phyloP scores from a whole-genome alignment of 495 filamentous ascomycete species.

The Talaromyces borbonicus region DNA sequence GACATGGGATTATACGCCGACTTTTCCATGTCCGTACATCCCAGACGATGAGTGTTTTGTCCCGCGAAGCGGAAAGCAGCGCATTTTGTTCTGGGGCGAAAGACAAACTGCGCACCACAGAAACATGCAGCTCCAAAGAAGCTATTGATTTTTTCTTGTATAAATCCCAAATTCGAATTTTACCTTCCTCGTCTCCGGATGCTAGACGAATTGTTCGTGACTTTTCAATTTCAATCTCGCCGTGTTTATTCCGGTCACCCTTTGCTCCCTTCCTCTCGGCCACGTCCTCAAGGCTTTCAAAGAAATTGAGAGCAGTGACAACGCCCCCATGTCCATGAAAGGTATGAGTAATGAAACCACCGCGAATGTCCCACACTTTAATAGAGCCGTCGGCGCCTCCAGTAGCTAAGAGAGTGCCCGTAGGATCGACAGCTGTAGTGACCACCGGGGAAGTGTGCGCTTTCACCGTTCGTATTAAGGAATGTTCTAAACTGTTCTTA shows the following conservation, averaged over 20 bases:
- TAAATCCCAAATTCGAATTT: conserved; percentile 83
- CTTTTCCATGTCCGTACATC: conserved; percentile 75
- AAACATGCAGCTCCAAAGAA: conserved; percentile 82
- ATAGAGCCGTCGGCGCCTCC: conserved; percentile 85
- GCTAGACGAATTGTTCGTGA: conserved; percentile 62
- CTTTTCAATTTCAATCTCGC: conserved; percentile 13
- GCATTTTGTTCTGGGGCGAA: conserved; percentile 64
- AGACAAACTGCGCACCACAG: conserved; percentile 75
- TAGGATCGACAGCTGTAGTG: conserved; percentile 70
- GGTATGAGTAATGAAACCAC: conserved; percentile 88
- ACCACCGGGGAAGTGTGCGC: conserved; percentile 87
- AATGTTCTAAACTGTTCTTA: conserved; percentile 45
- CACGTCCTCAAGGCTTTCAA: conserved; percentile 43
- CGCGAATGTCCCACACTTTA: conserved; percentile 93
- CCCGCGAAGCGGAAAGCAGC: conserved; percentile 80
- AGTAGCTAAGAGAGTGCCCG: conserved; percentile 82
- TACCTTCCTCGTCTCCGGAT: conserved; percentile 87
- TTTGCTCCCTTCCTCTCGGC: conserved; percentile 15
- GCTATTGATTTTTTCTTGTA: conserved; percentile 70
- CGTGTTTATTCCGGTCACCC: not conserved
- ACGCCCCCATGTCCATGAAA: conserved; percentile 87
- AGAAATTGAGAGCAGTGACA: conserved; percentile 85
- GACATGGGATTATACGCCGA: conserved; percentile 70
- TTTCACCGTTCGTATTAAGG: conserved; percentile 70
- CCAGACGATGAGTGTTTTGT: conserved; percentile 91